Evolutionary conservation across 441 rosid species (phyloP), one percentile per base, ranked within the genome.

Genomic region (Mallotus repandus): DNA sequence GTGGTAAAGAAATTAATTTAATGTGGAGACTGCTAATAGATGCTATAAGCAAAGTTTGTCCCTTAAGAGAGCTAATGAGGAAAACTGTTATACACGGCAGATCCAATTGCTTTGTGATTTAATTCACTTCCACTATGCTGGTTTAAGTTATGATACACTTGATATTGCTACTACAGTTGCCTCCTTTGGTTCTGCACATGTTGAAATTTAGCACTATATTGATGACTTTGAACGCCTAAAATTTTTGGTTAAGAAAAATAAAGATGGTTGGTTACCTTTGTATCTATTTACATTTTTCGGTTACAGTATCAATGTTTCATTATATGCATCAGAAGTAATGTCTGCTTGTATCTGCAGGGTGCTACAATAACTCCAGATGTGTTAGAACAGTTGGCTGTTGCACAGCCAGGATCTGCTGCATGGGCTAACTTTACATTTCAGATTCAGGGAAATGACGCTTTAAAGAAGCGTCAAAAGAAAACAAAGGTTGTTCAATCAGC

Each of bases 401-500:
- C 76, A 49, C 74, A 78, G 55, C 70, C 74, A 9, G 79, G 32
- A 67, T 54, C 79, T 9, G n/a, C 66, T 12, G 3, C 25, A 38
- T 69, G 70, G 82, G 35, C 81, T 29, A 66, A 75, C 58, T 72
- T 63, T 53, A 41, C 61, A 60, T 60, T 49, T 41, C 81, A 71
- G 61, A 54, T 82, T 60, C 80, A 70, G 55, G 72, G 63, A 65
- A 80, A 59, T 5, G 73, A 32, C 43, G 45, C 35, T 50, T 32
- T 55, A n/a, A 81, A 81, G 72, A 78, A 76, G 49, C 71, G 2
- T 3, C 79, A 63, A 45, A 87, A 85, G 81, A 82, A 84, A 65
- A 76, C 75, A 9, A 87, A 82, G 69, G 48, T 77, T 48, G 70
- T 81, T 52, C 85, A 72, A 48, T 82, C 86, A 54, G 78, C 81